Evolutionary conservation across 768 basidiomycete genomes (phyloP), one percentile per base, ranked within the genome.

Genomic region (Russula griseocarnosa): DNA sequence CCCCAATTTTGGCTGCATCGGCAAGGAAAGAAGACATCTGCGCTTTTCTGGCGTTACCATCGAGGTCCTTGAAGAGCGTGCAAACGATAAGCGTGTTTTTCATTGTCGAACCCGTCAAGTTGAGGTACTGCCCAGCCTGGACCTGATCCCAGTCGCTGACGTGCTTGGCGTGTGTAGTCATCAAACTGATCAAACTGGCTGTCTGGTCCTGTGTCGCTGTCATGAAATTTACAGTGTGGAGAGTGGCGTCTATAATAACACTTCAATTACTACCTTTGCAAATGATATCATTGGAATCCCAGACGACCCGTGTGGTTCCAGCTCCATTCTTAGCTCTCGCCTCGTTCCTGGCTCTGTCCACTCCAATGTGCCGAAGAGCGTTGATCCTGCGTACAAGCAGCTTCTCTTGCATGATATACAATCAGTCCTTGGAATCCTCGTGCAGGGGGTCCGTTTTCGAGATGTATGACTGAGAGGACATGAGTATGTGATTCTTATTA

Each of bases 181-280:
- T 76, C 68, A 72, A 71, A 74, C 75, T 60, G 71, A 10, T 61
- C 7, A 62, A 63, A 61, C 75, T 74, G 61, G 73, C 76, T 34
- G 77, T 75, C 55, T 77, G 78, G 22, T 68, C 63, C 7, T 76
- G 72, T 49, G 77, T 75, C 20, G 73, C 58, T 8, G 68, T 65
- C 40, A 70, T 70, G 44, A 78, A 59, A 44, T 68, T 68, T 8
- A 69, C 70, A 46, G 71, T 69, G 34, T 67, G 69, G 69, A 76
- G 67, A 8, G 76, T 78, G 0, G 74, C 74, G 24, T 74, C 73
- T 24, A 76, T 67, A 49, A 78, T 72, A 22, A 77, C 71, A 26
- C 76, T 76, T 76, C 74, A 78, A 38, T 71, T 74, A 10, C 77
- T 9, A 47, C 47, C 2, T 11, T 38, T 46, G 51, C 66, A 9